Base-by-base conservation (phyloP, 306 rosid species). In the Prunus kanzakura region DNA sequence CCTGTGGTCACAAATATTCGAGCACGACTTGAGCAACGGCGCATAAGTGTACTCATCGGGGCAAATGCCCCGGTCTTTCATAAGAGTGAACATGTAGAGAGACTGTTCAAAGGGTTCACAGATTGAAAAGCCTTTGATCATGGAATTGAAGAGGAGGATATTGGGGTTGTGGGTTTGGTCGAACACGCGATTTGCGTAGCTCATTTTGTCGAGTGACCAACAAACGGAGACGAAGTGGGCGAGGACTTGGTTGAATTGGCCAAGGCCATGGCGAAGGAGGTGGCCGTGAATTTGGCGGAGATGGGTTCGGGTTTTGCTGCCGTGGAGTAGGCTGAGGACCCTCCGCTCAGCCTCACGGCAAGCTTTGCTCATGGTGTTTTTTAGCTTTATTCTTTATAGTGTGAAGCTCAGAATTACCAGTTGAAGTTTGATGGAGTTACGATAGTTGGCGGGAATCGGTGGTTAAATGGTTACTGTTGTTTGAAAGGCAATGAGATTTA, bases 191-290 rank as follows among this genome's bases (percentile, higher is more conserved):
- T 77, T 43, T 13, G 97, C 96, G 68, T 94, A 89, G 67, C 73
- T 29, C 76, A 84, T 75, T 58, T 75, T 56, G 76, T 71, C 54
- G 18, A 87, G 82, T 1, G 90, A 35, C 20, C 84, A 79, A 74
- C 93, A 92, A 27, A 89, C 73, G 70, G 95, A 83, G 86, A 94
- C 85, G 64, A 94, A 94, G 76, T 90, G 97, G 49, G 98, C 69
- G 57, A 90, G 87, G 75, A 92, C 81, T 76, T 87, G 93, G 81
- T 90, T 92, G 76, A 93, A 87, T 12, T 86, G 91, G 72, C 87
- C 86, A 19, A 94, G 97, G 50, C 80, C 84, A 45, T 89, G 97
- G 78, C 96, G 95, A 80, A 94, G 88, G 83, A 90, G 82, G 51
- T 89, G 87, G 23, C 81, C 96, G 61, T 94, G 97, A 75, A 92